These are phyloP conservation scores for Botryotinia calthae DNA, from an alignment of 2,329 filamentous ascomycete species.

Conservation along the genomic window DNA sequence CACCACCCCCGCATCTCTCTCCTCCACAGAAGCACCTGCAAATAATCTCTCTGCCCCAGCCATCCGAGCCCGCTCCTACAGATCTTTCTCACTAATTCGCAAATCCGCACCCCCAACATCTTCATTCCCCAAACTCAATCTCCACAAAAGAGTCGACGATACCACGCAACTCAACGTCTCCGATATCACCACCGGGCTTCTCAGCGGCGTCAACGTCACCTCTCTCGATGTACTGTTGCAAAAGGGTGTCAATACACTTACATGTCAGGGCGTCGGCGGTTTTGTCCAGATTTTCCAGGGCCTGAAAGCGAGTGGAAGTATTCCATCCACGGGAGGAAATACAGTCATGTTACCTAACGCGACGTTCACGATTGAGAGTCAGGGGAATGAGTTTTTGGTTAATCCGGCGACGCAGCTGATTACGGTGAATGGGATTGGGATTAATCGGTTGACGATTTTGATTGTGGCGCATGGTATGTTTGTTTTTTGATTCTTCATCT, in stretches of 20 bases:
- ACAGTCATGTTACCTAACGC: background rate
- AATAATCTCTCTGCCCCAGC: background rate
- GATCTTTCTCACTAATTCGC: background rate
- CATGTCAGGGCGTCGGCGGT: background rate
- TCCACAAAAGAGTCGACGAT: background rate
- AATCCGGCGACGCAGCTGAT: background rate
- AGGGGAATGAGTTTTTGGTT: slow-evolving; percentile 4
- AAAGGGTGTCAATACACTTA: slow-evolving; percentile 7
- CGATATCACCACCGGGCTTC: background rate
- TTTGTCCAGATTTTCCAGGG: background rate
- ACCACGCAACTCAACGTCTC: background rate
- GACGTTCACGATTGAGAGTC: background rate
- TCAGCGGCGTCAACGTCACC: slow-evolving; percentile 13
- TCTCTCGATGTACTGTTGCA: background rate
- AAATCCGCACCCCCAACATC: background rate
- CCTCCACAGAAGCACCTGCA: background rate
- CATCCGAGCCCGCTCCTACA: background rate
- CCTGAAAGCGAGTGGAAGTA: background rate
- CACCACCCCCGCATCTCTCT: background rate
- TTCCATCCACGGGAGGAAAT: background rate
- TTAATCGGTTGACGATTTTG: background rate
- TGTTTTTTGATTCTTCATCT: no score
- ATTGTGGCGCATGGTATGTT: slow-evolving; percentile 18
- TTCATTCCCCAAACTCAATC: background rate
- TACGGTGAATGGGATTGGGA: background rate